Base-by-base conservation (phyloP, 257 asterid species). In the Marsdenia floribunda region DNA sequence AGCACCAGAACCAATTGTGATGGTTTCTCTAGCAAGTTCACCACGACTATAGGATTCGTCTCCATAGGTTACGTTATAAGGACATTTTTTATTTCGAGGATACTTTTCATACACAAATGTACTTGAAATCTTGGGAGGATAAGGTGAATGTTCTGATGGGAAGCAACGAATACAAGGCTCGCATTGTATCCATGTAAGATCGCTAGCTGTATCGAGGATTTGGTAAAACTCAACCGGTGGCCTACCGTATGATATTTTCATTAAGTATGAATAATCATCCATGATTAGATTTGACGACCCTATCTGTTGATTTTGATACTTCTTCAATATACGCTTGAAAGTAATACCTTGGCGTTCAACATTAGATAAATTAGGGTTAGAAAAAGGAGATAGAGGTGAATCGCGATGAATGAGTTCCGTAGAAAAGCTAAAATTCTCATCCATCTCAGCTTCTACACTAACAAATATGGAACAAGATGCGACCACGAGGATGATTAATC, bases 101-200 rank as follows among this genome's bases (percentile, higher is more conserved):
- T 10, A 42, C 12, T 42, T 42, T 42, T 42, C 12, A 7, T 42
- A 64, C 4, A 83, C 61, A 24, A 82, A 86, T 0, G 96, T 84
- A 9, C 87, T 82, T 5, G 96, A 91, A 1, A 15, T 22, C 0
- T 3, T n/a, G 0, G 92, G 90, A 3, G 64, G 77, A 52, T 88
- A 91, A 0, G 81, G 21, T 0, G 89, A 89, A 3, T 76, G 44
- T 6, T 79, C 80, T 42, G 83, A 87, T 4, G 73, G 35, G 81
- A 73, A 87, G 78, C 97, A 90, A 0, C 4, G 6, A 22, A 9
- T 3, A 33, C 96, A 90, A 4, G 92, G 96, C 18, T 47, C 54
- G 84, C 96, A 92, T 24, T 90, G 93, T 0, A 85, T 78, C 96
- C 96, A 88, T 0, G 58, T 14, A 13, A 4, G 0, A 18, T 52